A percentile compares a stretch with the other conserved stretches of the same genome.
These are phyloP conservation scores for Farysia itapuensis DNA, from an alignment of 1,284 basidiomycete genomes.

Conservation along the genomic window DNA sequence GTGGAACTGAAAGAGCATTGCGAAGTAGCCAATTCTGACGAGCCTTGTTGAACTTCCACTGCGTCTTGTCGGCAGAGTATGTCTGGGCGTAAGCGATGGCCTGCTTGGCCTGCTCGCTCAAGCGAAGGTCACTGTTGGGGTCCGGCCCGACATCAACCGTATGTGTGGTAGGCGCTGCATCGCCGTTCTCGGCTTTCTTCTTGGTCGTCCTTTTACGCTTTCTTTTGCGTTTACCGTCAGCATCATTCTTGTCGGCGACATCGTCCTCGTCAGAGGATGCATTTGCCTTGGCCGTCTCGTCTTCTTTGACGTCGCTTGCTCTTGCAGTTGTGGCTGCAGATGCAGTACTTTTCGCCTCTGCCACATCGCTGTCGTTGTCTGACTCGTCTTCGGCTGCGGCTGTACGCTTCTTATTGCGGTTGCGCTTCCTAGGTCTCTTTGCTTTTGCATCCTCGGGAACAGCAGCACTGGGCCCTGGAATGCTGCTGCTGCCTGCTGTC, in stretches of 20 bases:
- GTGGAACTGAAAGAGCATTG: slow-evolving; percentile 27
- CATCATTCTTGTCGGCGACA: slow-evolving; percentile 2
- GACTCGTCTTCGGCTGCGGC: slow-evolving; percentile 18
- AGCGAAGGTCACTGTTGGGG: slow-evolving; percentile 17
- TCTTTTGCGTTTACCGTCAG: slow-evolving; percentile 26
- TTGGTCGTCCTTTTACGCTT: slow-evolving; percentile 30
- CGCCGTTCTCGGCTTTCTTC: slow-evolving; percentile 3
- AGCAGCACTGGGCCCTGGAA: no score
- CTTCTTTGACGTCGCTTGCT: not conserved
- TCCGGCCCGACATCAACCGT: slow-evolving; percentile 21
- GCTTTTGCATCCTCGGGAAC: slow-evolving; percentile 9
- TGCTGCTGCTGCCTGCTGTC: no score
- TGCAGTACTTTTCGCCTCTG: not conserved
- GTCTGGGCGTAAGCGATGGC: slow-evolving; percentile 32
- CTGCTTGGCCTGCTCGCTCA: slow-evolving; percentile 38
- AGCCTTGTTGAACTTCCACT: slow-evolving; percentile 45
- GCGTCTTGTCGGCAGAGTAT: slow-evolving; percentile 20
- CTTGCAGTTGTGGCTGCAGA: no score
- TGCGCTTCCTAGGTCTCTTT: slow-evolving; percentile 19
- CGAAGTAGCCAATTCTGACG: slow-evolving; percentile 42
- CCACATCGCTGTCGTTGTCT: slow-evolving; percentile 16
- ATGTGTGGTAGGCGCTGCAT: not conserved
- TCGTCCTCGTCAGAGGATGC: slow-evolving; percentile 2
- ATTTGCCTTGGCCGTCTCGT: not conserved
- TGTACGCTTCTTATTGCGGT: slow-evolving; percentile 30